Conservation (phyloP, 257 asterid genomes). For the Cynanchum wilfordii region DNA sequence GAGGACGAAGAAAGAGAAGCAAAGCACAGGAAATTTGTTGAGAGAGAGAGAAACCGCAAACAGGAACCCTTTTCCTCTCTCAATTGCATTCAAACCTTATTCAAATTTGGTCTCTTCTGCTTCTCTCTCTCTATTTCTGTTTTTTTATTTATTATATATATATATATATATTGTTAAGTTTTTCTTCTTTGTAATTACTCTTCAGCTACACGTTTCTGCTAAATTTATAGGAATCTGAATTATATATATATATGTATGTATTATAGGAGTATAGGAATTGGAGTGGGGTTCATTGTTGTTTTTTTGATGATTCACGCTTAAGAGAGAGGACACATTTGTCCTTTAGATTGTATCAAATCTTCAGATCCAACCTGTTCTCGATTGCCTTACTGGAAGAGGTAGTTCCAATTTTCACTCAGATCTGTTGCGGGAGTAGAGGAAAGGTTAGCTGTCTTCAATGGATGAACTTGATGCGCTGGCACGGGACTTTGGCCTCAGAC, state of each 20-base stretch:
- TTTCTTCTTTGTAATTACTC: background rate
- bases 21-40: background rate
- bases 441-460: constrained; percentile 26
- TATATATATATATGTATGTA: background rate
- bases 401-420: constrained; percentile 27
- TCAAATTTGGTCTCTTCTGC: background rate
- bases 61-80: background rate
- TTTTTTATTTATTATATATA: no score
- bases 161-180: background rate
- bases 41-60: background rate
- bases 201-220: constrained; percentile 3
- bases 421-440: constrained; percentile 18
- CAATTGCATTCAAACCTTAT: background rate
- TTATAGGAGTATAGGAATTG: background rate
- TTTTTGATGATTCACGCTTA: background rate
- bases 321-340: constrained; percentile 6
- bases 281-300: background rate
- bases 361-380: constrained; percentile 36
- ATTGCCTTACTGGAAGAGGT: constrained; percentile 27
- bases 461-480: constrained; percentile 85
- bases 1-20: background rate
- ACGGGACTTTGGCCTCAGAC: constrained; percentile 60
- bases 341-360: constrained; percentile 13
- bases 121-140: background rate
- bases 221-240: background rate